phyloP scores from a whole-genome alignment of 768 basidiomycete genomes.

The Pulveroboletus sp. region DNA sequence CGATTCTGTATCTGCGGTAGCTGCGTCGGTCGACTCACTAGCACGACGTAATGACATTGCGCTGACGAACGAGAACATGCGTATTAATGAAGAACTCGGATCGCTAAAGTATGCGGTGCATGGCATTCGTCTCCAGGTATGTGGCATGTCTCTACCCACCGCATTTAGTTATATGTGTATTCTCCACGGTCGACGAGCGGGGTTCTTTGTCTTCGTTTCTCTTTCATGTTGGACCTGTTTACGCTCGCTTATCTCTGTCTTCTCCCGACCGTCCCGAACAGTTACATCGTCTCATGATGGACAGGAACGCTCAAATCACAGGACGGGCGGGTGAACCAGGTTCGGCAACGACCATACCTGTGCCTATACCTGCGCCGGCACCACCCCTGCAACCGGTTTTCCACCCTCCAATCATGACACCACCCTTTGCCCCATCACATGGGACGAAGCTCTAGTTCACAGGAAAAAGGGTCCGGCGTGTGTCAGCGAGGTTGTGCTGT shows the following conservation, averaged over 20 bases:
- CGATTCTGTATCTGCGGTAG: slow-evolving; percentile 55
- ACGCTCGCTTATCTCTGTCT: slow-evolving; percentile 11
- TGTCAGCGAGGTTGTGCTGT: background rate
- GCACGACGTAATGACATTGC: slow-evolving; percentile 62
- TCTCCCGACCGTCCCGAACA: slow-evolving; percentile 23
- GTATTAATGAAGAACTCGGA: slow-evolving; percentile 70
- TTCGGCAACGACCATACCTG: slow-evolving; percentile 9
- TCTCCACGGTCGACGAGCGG: background rate
- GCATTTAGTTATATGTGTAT: slow-evolving; percentile 1
- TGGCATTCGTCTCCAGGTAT: slow-evolving; percentile 74
- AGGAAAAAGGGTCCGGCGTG: slow-evolving; percentile 2
- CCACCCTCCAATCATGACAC: slow-evolving; percentile 29
- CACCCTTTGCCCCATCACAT: slow-evolving; percentile 26
- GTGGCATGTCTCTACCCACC: slow-evolving; percentile 11
- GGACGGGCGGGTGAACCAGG: slow-evolving; percentile 35
- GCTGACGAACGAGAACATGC: slow-evolving; percentile 63
- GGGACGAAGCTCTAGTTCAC: slow-evolving; percentile 28
- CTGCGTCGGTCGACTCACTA: slow-evolving; percentile 56
- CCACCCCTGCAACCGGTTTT: slow-evolving; percentile 21
- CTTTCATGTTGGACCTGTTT: slow-evolving; percentile 6
- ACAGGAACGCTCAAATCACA: slow-evolving; percentile 57
- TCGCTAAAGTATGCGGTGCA: slow-evolving; percentile 65
- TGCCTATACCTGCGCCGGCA: slow-evolving; percentile 20
- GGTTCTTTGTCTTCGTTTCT: slow-evolving; percentile 7
- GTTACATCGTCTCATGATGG: slow-evolving; percentile 74